Base-by-base conservation (phyloP, 768 basidiomycete species). In the Rhodosporidiobolus sp. region DNA sequence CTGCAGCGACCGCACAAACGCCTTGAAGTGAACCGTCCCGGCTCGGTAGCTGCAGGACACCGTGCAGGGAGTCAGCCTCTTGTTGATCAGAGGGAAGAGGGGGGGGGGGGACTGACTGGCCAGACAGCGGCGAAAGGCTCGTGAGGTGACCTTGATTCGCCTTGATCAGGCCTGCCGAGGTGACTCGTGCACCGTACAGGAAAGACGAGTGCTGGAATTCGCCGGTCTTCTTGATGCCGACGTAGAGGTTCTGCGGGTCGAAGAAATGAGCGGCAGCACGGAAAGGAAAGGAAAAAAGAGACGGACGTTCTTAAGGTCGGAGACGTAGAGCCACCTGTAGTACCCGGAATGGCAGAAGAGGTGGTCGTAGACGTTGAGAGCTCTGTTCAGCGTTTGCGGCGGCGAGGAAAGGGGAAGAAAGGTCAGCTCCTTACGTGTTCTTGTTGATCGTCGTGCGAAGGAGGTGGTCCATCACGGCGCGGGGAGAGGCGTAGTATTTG, bases 181-280 rank as follows among this genome's bases (percentile, higher is more conserved):
- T 70, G 19, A 78, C 75, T 2, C 75, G 70, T 0, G 75, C 73
- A 20, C 77, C 77, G 55, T 67, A 78, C 24, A 78, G 64, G 69
- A 78, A 83, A 3, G 80, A 81, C 1, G 79, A 79, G 67, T 83
- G 82, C 67, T 83, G 82, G 70, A 83, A 83, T 4, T 65, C 69
- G 14, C 82, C 81, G 32, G 77, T 81, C 66, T 77, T 74, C 78
- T 83, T 83, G 76, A 83, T 80, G 2, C 81, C 81, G 30, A 83
- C 78, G 67, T 81, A 83, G 35, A 82, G 64, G 63, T 79, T 63
- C 50, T 64, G 34, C 22, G 34, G 30, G 30, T 10, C 20, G 0
- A 10, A 56, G 53, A 24, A 11, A 26, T 0, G 45, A 7, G 19
- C 34, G 16, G 30, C 4, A 12, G 24, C 12, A 6, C 9, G 50